phyloP scores from a whole-genome alignment of 495 filamentous ascomycete species.

The Glutinoglossum americanum region DNA sequence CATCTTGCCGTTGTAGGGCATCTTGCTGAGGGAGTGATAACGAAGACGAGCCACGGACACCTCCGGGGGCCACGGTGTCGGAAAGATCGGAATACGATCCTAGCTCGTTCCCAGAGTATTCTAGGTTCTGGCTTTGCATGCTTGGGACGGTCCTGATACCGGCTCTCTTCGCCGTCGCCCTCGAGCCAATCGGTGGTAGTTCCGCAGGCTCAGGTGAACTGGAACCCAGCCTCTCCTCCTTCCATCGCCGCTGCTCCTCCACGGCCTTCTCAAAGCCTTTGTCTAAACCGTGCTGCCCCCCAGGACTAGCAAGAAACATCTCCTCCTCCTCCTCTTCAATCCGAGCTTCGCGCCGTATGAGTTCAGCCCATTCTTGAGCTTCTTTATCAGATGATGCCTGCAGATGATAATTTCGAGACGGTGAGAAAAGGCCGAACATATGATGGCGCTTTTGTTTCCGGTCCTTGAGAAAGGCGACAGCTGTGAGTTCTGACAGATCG shows the following conservation, averaged over 20 bases:
- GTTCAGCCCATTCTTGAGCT: conserved; percentile 67
- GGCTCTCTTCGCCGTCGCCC: conserved; percentile 11
- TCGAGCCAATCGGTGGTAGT: conserved; percentile 11
- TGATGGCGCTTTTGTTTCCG: conserved; percentile 59
- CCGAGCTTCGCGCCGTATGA: conserved; percentile 57
- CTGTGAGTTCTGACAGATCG: conserved; percentile 72
- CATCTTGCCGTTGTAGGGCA: conserved; percentile 1
- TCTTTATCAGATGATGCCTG: conserved; percentile 51
- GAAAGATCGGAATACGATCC: conserved; percentile 84
- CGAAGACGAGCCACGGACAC: conserved; percentile 18
- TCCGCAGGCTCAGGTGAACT: conserved; percentile 19
- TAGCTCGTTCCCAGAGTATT: conserved; percentile 75
- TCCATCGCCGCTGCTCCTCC: background rate
- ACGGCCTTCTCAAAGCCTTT: background rate
- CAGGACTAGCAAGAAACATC: conserved; percentile 44
- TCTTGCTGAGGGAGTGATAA: conserved; percentile 17
- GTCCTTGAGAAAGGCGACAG: conserved; percentile 70
- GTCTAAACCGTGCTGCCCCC: conserved; percentile 16
- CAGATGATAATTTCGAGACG: conserved; percentile 77
- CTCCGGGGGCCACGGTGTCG: conserved; percentile 30
- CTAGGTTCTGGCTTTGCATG: conserved; percentile 24
- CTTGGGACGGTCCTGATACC: conserved; percentile 13
- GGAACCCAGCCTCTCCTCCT: background rate
- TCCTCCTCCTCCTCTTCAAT: conserved; percentile 74
- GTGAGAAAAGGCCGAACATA: conserved; percentile 85